Evolutionary conservation across 2,329 filamentous ascomycete species (phyloP).

Genomic region (Fusarium sp.): DNA sequence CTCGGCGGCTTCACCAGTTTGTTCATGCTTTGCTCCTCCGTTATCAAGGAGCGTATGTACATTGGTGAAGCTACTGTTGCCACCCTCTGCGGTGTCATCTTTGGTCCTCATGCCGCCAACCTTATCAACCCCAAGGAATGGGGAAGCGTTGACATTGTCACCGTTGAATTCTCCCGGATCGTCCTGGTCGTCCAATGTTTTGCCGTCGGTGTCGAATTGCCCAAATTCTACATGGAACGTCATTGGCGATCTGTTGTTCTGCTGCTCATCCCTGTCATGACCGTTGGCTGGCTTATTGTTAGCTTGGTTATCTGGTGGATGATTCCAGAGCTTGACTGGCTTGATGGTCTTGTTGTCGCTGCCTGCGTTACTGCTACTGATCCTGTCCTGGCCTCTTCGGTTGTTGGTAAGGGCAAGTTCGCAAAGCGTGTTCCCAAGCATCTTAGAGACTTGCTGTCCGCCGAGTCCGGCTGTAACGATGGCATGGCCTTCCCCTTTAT

Average conservation of each 20-base stretch:
- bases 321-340: slow-evolving; percentile 81
- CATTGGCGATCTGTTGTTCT: slow-evolving; percentile 95
- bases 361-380: slow-evolving; percentile 98
- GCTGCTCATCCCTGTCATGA: slow-evolving; percentile 95
- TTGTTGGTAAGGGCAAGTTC: slow-evolving; percentile 99
- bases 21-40: slow-evolving; percentile 98
- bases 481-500: slow-evolving; percentile 99
- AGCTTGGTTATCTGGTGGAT: slow-evolving; percentile 97
- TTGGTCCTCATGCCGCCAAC: slow-evolving; percentile 85
- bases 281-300: slow-evolving; percentile 92
- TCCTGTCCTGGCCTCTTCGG: slow-evolving; percentile 94
- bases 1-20: slow-evolving; percentile 96
- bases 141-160: slow-evolving; percentile 88
- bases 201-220: slow-evolving; percentile 89
- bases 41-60: slow-evolving; percentile 98
- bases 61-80: slow-evolving; percentile 98
- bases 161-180: slow-evolving; percentile 88
- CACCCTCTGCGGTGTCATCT: slow-evolving; percentile 88
- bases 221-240: slow-evolving; percentile 95
- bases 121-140: slow-evolving; percentile 81
- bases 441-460: slow-evolving; percentile 92
- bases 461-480: slow-evolving; percentile 98
- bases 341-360: slow-evolving; percentile 87
- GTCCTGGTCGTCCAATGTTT: slow-evolving; percentile 94
- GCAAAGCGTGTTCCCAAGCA: slow-evolving; percentile 98